Percentiles rank a stretch among this genome's conserved stretches.
phyloP scores from a whole-genome alignment of 257 asterid species.

The Solanum gracilifrons region DNA sequence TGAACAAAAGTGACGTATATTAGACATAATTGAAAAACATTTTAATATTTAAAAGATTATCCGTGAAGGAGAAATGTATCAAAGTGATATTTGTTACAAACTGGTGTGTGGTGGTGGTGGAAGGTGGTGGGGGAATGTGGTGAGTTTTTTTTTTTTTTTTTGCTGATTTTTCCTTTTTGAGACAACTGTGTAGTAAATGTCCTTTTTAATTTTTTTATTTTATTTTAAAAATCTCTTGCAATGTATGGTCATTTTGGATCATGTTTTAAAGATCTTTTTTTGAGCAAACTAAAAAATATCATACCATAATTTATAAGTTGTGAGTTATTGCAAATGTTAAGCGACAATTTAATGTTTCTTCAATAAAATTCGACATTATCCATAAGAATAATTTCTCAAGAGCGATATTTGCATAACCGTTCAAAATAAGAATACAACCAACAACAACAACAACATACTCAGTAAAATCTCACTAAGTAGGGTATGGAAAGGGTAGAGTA shows the following conservation, averaged over 20 bases:
- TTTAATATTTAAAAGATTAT: too few relatives aligned
- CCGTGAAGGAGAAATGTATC: neutral
- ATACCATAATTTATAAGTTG: too few relatives aligned
- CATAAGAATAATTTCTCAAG: neutral
- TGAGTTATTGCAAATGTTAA: neutral
- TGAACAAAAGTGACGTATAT: too few relatives aligned
- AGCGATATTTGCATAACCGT: neutral
- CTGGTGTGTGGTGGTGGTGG: neutral
- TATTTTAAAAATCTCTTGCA: neutral
- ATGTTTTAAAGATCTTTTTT: accelerated
- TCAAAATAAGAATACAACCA: neutral
- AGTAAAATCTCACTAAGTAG: too few relatives aligned
- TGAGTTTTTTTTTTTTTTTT: neutral
- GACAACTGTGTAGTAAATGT: neutral
- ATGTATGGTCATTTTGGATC: neutral
- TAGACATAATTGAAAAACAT: too few relatives aligned
- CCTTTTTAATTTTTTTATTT: too few relatives aligned
- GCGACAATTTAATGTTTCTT: too few relatives aligned
- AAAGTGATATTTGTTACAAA: neutral
- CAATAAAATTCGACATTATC: too few relatives aligned
- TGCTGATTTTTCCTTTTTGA: too few relatives aligned
- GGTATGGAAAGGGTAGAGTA: accelerated
- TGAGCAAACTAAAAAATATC: too few relatives aligned
- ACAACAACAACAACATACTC: too few relatives aligned
- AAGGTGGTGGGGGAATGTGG: too few relatives aligned